Evolutionary conservation across 768 basidiomycete species (phyloP), one percentile per base, ranked within the genome.

Genomic region (Auriculariales sp.): DNA sequence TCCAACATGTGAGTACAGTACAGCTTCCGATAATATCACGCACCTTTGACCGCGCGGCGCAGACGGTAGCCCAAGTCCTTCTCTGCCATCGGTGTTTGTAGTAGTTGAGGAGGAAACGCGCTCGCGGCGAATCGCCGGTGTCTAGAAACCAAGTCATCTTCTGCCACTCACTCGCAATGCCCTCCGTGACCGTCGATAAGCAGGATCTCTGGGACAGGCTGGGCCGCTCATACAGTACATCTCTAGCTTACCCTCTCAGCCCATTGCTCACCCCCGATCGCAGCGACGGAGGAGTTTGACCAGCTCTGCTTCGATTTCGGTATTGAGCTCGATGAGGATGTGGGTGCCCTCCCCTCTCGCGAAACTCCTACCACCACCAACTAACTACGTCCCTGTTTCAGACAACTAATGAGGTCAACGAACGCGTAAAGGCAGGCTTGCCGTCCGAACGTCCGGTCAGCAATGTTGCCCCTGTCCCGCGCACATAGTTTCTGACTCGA

Each of bases 291-390:
- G 54, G 92, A 93, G 55, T 97, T 98, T 58, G 95, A 98, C 68
- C 78, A 79, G 61, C 75, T 98, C 48, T 87, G 89, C 58, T 99
- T 99, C 69, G 90, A 98, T 56, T 99, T 93, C 66, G 95, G 95
- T 49, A 71, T 99, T 44, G 95, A 99, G 68, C 72, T 98, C 29
- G 95, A 99, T 61, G 95, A 95, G 68, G 95, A 99, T 68, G 94
- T 97, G 61, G 56, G 84, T 71, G 27, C 39, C 17, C 22, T 5
- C 34, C 28, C 4, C 19, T 28, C 27, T 33, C 36, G 42, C 12
- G 49, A 52, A 53, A 53, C 47, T 31, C 28, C 34, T 35, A 3
- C 17, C 31, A 4, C 28, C 19, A 56, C 50, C 5, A 19, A n/a
- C n/a, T n/a, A n/a, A n/a, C n/a, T n/a, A n/a, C n/a, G n/a, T n/a